A percentile compares a stretch with the other conserved stretches of the same genome.
These are phyloP conservation scores for Scedosporium aurantiacum DNA, from an alignment of 2,329 filamentous ascomycete genomes.

Conservation along the genomic window DNA sequence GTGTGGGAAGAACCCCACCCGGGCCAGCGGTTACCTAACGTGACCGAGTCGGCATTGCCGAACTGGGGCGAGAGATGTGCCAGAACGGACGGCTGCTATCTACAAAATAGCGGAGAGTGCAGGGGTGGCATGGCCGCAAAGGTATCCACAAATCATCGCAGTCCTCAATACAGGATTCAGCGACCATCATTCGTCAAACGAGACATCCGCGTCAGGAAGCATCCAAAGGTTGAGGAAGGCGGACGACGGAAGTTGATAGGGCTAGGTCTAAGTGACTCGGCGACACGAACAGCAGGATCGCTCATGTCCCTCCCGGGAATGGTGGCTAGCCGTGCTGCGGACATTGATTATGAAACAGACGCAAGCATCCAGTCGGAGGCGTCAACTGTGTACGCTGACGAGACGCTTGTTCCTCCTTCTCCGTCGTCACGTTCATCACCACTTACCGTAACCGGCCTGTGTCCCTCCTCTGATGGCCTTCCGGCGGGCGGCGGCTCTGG, in stretches of 20 bases:
- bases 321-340: background rate
- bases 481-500: background rate
- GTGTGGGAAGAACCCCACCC: constrained; percentile 36
- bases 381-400: background rate
- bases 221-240: background rate
- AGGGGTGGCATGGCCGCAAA: constrained; percentile 40
- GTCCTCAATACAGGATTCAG: constrained; percentile 10
- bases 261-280: background rate
- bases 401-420: constrained; percentile 7
- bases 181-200: constrained; percentile 13
- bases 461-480: constrained; percentile 22
- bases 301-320: background rate
- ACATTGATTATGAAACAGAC: background rate
- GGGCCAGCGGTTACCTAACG: constrained; percentile 27
- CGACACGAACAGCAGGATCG: background rate
- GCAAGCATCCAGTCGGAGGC: background rate
- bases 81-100: background rate
- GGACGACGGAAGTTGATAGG: background rate
- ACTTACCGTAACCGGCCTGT: constrained; percentile 20
- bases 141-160: constrained; percentile 13
- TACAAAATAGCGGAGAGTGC: constrained; percentile 16
- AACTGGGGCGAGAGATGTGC: background rate
- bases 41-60: constrained; percentile 5
- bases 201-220: background rate
- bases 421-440: constrained; percentile 6